A percentile compares a stretch with the other conserved stretches of the same genome.
Evolutionary conservation across 1,284 basidiomycete genomes (phyloP).

Genomic region (Ceratobasidium sp.): DNA sequence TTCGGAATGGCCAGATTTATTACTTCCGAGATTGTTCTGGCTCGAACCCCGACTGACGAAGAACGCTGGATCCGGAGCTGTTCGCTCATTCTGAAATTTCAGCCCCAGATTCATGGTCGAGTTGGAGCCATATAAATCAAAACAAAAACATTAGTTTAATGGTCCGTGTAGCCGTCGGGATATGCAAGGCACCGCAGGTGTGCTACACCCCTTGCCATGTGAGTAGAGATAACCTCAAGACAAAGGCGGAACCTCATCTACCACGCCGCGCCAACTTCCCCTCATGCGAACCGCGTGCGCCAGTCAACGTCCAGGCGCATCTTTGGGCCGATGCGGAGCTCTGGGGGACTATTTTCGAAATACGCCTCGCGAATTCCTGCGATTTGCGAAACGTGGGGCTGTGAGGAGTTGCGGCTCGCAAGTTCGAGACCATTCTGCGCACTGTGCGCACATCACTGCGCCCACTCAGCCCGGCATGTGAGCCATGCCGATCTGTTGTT

Average conservation of each 20-base stretch:
- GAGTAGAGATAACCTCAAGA: neutral
- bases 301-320: neutral
- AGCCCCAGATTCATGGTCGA: neutral
- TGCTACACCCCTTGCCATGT: no score
- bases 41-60: no score
- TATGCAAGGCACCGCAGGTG: neutral
- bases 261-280: neutral
- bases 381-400: neutral
- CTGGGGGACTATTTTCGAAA: neutral
- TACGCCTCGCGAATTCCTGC: neutral
- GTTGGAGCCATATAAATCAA: neutral
- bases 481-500: neutral
- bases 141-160: no score
- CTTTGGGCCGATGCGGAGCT: neutral
- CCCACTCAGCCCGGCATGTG: neutral
- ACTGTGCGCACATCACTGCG: neutral
- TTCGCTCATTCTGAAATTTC: conserved; percentile 1
- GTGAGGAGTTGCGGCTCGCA: neutral
- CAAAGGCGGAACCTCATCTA: conserved; percentile 4
- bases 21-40: no score
- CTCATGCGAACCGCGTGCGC: neutral
- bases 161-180: neutral
- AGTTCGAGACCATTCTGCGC: neutral
- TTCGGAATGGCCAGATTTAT: no score
- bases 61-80: no score